A percentile compares a stretch with the other conserved stretches of the same genome.
Conservation (phyloP, 2,329 filamentous ascomycete species). For the Epicoccum nigrum region DNA sequence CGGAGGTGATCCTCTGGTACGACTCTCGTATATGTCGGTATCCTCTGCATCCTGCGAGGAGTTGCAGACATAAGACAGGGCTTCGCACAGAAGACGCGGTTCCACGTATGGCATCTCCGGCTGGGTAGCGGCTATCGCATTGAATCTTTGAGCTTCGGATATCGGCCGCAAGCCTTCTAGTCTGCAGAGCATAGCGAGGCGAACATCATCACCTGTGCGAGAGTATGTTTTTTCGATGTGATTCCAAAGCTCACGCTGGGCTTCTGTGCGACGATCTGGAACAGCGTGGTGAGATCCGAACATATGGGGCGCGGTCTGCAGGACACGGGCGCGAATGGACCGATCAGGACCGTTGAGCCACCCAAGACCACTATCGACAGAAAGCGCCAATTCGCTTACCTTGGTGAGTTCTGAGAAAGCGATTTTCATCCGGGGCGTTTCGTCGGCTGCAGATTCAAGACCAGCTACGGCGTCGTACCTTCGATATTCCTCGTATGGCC, state of each 20-base stretch:
- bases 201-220: constrained; percentile 29
- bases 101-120: constrained; percentile 41
- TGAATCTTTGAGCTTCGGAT: constrained; percentile 21
- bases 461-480: constrained; percentile 65
- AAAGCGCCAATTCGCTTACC: constrained; percentile 69
- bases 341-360: constrained; percentile 69
- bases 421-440: constrained; percentile 65
- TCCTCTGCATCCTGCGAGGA: constrained; percentile 30
- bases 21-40: constrained; percentile 27
- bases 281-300: constrained; percentile 53
- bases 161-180: constrained; percentile 27
- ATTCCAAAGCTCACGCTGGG: constrained; percentile 47
- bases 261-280: constrained; percentile 47
- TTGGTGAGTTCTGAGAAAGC: constrained; percentile 63
- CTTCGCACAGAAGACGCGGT: constrained; percentile 35
- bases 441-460: constrained; percentile 68
- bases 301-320: constrained; percentile 52
- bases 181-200: constrained; percentile 37
- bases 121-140: constrained; percentile 23
- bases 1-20: constrained; percentile 22
- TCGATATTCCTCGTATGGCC: constrained; percentile 65
- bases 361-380: constrained; percentile 70
- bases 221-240: constrained; percentile 34
- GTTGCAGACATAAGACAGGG: constrained; percentile 25
- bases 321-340: constrained; percentile 56